Conservation (phyloP, 768 basidiomycete species). For the Mycena amicta region DNA sequence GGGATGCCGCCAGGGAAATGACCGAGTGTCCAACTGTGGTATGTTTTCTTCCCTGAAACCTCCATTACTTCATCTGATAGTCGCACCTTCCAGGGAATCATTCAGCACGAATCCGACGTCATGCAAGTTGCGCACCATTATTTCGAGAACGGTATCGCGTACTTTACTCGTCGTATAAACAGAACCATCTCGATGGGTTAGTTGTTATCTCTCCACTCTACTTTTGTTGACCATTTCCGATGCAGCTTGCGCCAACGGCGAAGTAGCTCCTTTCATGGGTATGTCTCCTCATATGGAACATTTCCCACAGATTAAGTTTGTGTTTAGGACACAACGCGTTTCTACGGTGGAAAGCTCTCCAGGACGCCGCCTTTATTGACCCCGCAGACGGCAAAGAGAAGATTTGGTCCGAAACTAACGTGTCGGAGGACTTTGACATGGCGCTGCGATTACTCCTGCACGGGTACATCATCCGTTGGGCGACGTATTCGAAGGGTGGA, state of each 20-base stretch:
- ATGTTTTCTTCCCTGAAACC: not conserved
- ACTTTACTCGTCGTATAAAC: slow-evolving; percentile 22
- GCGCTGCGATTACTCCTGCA: slow-evolving; percentile 61
- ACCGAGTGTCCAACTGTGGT: slow-evolving; percentile 71
- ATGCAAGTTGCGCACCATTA: slow-evolving; percentile 52
- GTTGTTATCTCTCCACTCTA: slow-evolving; percentile 1
- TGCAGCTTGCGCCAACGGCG: slow-evolving; percentile 76
- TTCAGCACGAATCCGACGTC: slow-evolving; percentile 76
- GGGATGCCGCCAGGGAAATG: slow-evolving; percentile 86
- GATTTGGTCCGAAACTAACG: slow-evolving; percentile 78
- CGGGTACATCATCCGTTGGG: slow-evolving; percentile 79
- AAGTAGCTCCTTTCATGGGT: slow-evolving; percentile 83
- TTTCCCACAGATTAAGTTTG: no score
- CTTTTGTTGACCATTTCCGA: not conserved
- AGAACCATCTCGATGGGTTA: slow-evolving; percentile 23
- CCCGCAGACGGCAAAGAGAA: slow-evolving; percentile 64
- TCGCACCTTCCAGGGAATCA: slow-evolving; percentile 42
- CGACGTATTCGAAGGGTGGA: slow-evolving; percentile 79
- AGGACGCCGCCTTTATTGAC: slow-evolving; percentile 80
- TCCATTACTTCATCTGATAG: not conserved
- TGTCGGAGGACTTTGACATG: slow-evolving; percentile 85
- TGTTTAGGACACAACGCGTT: slow-evolving; percentile 90
- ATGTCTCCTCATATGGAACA: no score
- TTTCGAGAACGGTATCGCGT: slow-evolving; percentile 66
- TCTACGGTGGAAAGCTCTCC: slow-evolving; percentile 82